Conservation (phyloP, 1,284 basidiomycete species). For the Lentinula novae-zelandiae region DNA sequence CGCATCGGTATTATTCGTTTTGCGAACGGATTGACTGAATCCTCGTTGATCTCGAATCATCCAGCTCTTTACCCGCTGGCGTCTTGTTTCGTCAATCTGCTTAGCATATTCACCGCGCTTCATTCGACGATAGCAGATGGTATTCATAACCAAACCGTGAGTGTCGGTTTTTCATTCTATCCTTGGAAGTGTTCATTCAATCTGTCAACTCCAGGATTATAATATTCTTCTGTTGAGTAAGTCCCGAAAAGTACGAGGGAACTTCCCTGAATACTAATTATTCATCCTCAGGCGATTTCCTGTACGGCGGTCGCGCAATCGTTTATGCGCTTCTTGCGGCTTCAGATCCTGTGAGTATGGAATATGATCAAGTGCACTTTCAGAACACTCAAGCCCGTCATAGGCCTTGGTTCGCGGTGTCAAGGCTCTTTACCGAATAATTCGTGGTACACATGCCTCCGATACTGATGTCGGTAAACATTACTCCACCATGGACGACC, state of each 20-base stretch:
- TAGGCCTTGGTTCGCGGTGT: slow-evolving; percentile 12
- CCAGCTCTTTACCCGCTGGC: slow-evolving; percentile 14
- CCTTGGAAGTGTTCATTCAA: neutral
- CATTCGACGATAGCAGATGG: slow-evolving; percentile 14
- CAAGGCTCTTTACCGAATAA: slow-evolving; percentile 2
- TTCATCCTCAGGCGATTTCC: slow-evolving; percentile 9
- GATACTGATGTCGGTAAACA: neutral
- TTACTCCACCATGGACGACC: neutral
- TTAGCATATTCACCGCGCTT: slow-evolving; percentile 11
- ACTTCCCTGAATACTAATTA: slow-evolving; percentile 5
- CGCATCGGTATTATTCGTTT: slow-evolving; percentile 17
- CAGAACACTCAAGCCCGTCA: neutral
- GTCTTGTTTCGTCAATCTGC: slow-evolving; percentile 13
- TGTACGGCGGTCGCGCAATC: slow-evolving; percentile 23
- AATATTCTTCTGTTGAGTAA: slow-evolving; percentile 13
- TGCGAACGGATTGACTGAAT: neutral
- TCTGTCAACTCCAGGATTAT: slow-evolving; percentile 10
- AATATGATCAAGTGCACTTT: neutral
- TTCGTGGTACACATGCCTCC: neutral
- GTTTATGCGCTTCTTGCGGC: slow-evolving; percentile 22
- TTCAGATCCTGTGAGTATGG: slow-evolving; percentile 22
- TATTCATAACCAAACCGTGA: slow-evolving; percentile 13
- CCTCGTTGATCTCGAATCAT: neutral
- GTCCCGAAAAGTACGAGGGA: neutral
- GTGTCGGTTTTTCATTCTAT: neutral